These are phyloP conservation scores for Wallemia mellicola DNA, from an alignment of 1,284 basidiomycete species.

Conservation along the genomic window DNA sequence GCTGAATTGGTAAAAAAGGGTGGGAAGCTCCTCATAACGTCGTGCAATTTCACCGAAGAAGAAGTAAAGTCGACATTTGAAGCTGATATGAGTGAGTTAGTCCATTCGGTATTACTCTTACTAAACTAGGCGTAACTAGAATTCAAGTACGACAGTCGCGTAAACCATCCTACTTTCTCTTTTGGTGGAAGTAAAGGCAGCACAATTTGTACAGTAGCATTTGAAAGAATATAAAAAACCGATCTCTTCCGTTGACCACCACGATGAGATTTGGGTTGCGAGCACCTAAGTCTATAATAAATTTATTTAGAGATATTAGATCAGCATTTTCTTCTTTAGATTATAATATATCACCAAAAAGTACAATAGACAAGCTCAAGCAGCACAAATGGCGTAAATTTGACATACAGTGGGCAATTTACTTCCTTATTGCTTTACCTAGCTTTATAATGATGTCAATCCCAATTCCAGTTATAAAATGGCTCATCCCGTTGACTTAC, in stretches of 20 bases:
- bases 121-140: no score
- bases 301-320: neutral
- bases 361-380: neutral
- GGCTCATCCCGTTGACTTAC: slow-evolving; percentile 14
- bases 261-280: neutral
- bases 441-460: neutral
- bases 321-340: neutral
- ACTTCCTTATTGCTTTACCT: neutral
- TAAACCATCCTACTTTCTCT: slow-evolving; percentile 35
- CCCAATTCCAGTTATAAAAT: slow-evolving; percentile 9
- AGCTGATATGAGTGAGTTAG: no score
- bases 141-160: slow-evolving; percentile 25
- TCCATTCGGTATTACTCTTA: no score
- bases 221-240: slow-evolving; percentile 21
- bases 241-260: neutral
- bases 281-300: neutral
- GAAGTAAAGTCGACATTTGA: slow-evolving; percentile 38
- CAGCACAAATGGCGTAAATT: neutral
- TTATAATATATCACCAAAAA: neutral
- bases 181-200: slow-evolving; percentile 50
- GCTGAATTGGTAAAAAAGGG: slow-evolving; percentile 28
- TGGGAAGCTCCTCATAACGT: slow-evolving; percentile 57
- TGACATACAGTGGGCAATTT: neutral
- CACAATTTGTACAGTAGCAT: slow-evolving; percentile 38
- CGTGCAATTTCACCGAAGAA: slow-evolving; percentile 66